These are phyloP conservation scores for Dissoconium aciculare DNA, from an alignment of 2,329 filamentous ascomycete species.

Conservation along the genomic window DNA sequence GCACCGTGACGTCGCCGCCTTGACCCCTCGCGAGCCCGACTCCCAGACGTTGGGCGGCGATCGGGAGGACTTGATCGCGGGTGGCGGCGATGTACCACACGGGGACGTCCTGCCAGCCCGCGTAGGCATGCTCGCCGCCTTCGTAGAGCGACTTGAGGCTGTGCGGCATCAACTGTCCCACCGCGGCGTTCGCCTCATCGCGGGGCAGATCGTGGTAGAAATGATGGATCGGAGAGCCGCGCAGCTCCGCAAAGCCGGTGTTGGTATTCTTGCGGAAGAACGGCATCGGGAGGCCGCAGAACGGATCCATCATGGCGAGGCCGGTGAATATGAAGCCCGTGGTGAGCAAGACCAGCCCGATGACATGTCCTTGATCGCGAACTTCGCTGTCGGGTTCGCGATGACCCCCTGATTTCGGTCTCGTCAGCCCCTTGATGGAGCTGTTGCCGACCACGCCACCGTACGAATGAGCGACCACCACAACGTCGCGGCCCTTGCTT, in stretches of 20 bases:
- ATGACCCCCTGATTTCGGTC: too few species aligned
- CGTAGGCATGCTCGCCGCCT: slow-evolving; percentile 9
- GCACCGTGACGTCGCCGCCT: slow-evolving; percentile 5
- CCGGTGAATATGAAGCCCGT: slow-evolving; percentile 9
- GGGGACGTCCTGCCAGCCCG: slow-evolving; percentile 9
- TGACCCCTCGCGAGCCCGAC: slow-evolving; percentile 7
- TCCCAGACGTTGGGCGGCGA: slow-evolving; percentile 5
- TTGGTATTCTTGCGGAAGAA: slow-evolving; percentile 4
- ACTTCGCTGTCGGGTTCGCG: not conserved
- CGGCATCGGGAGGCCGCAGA: slow-evolving; percentile 6
- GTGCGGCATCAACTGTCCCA: slow-evolving; percentile 5
- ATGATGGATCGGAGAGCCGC: slow-evolving; percentile 3
- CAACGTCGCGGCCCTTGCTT: slow-evolving; percentile 3
- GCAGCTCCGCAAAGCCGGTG: slow-evolving; percentile 7
- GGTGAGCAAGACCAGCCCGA: slow-evolving; percentile 6
- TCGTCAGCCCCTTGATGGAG: slow-evolving; percentile 7
- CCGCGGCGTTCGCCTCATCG: slow-evolving; percentile 6
- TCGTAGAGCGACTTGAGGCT: slow-evolving; percentile 7
- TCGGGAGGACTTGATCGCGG: slow-evolving; percentile 7
- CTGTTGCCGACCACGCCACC: slow-evolving; percentile 8
- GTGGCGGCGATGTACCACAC: slow-evolving; percentile 6
- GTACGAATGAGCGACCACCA: slow-evolving; percentile 8
- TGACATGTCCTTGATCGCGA: slow-evolving; percentile 2
- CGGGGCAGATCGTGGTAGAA: slow-evolving; percentile 8
- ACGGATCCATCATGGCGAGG: slow-evolving; percentile 7